These are phyloP conservation scores for Leptographium lundbergii DNA, from an alignment of 2,329 filamentous ascomycete species.

Conservation along the genomic window DNA sequence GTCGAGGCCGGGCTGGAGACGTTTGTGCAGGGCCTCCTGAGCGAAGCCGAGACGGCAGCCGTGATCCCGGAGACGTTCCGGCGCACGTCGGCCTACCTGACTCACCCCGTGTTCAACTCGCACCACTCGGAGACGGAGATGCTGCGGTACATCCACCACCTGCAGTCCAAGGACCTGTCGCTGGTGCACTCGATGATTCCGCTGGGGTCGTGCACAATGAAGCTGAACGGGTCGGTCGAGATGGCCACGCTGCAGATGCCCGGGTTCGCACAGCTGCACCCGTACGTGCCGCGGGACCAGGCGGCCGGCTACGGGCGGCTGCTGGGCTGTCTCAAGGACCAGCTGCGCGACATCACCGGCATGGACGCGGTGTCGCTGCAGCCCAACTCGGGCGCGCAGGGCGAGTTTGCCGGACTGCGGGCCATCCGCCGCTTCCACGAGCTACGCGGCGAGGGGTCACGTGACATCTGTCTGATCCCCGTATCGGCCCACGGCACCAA, in stretches of 20 bases:
- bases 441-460: slow-evolving; percentile 51
- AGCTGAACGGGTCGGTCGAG: slow-evolving; percentile 86
- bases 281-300: slow-evolving; percentile 54
- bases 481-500: slow-evolving; percentile 95
- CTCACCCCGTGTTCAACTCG: slow-evolving; percentile 87
- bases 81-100: slow-evolving; percentile 64
- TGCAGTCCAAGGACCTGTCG: slow-evolving; percentile 89
- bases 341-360: slow-evolving; percentile 73
- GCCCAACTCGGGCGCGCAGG: slow-evolving; percentile 92
- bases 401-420: slow-evolving; percentile 82
- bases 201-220: slow-evolving; percentile 95
- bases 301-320: slow-evolving; percentile 57
- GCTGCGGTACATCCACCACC: slow-evolving; percentile 81
- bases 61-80: slow-evolving; percentile 46
- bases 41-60: slow-evolving; percentile 13
- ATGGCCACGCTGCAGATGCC: slow-evolving; percentile 78
- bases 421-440: slow-evolving; percentile 79
- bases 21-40: slow-evolving; percentile 25
- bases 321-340: slow-evolving; percentile 58
- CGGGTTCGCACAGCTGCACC: slow-evolving; percentile 68
- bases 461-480: slow-evolving; percentile 88
- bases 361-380: slow-evolving; percentile 85
- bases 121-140: slow-evolving; percentile 93
- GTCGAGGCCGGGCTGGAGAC: slow-evolving; percentile 5
- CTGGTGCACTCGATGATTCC: slow-evolving; percentile 97